A percentile compares a stretch with the other conserved stretches of the same genome.
Conservation (phyloP, 1,284 basidiomycete species). For the Malassezia arunalokei region DNA sequence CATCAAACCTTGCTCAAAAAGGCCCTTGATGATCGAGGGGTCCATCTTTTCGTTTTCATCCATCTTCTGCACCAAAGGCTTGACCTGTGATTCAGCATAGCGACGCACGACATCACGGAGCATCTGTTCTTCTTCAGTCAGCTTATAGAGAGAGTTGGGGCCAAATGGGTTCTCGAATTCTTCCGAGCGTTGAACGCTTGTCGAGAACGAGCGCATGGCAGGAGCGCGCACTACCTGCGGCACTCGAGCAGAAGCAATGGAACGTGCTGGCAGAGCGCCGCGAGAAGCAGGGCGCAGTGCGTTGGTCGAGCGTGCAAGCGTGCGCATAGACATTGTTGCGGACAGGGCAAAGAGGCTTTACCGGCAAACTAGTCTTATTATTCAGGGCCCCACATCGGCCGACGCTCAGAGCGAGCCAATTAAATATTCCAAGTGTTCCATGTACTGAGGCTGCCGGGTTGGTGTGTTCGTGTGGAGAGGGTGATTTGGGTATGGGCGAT, state of each 20-base stretch:
- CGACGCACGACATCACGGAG: conserved; percentile 35
- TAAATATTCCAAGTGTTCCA: too few relatives aligned
- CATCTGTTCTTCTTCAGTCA: conserved; percentile 44
- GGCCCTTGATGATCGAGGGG: conserved; percentile 67
- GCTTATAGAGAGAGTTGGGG: conserved; percentile 41
- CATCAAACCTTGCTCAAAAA: conserved; percentile 98
- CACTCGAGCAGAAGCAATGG: not conserved
- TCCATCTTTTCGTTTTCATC: conserved; percentile 97
- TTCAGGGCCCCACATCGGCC: too few relatives aligned
- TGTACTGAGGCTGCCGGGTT: too few relatives aligned
- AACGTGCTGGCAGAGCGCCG: not conserved
- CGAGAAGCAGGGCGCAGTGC: conserved; percentile 3
- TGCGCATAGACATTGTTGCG: conserved; percentile 6
- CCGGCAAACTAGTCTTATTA: too few relatives aligned
- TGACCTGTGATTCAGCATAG: conserved; percentile 79
- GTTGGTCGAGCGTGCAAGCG: not conserved
- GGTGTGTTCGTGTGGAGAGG: too few relatives aligned
- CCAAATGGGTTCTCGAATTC: conserved; percentile 42
- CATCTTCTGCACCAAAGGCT: conserved; percentile 86
- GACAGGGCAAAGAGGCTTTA: not conserved
- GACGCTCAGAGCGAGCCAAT: too few relatives aligned
- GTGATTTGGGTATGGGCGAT: too few relatives aligned
- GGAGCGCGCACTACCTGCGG: conserved; percentile 2
- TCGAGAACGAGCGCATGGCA: conserved; percentile 21
- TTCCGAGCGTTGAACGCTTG: conserved; percentile 13